Evolutionary conservation across 2,329 filamentous ascomycete genomes (phyloP), one percentile per base, ranked within the genome.

Genomic region (Colletotrichum nymphaeae): DNA sequence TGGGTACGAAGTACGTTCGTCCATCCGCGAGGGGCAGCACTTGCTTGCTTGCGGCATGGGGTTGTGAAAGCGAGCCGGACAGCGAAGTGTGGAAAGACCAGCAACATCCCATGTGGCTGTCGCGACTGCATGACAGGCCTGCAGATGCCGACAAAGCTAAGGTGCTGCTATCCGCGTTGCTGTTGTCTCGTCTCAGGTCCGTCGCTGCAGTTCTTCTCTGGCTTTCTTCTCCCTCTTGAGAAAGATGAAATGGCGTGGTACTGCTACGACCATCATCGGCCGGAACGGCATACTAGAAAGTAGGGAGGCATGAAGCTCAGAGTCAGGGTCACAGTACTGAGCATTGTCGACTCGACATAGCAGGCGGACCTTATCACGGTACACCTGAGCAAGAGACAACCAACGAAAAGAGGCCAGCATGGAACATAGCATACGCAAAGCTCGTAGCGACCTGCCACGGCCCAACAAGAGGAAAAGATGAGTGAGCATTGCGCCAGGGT

Each of bases 401-500:
- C 65, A 72, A 72, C 30, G 57, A 42, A n/a, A 52, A 24, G 35
- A 55, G 16, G 37, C 32, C 14, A 53, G 52, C 19, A 57, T 53
- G 28, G 30, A 24, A 46, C n/a, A 70, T 37, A 60, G 69, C 69
- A 53, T 63, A 63, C 63, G 60, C 30, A 12, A 74, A 56, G 26
- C 63, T 57, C 65, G 55, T 60, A 30, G 49, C 56, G 56, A 35
- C 69, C 63, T 67, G 56, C 22, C n/a, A 71, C 42, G 12, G 24
- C 63, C 24, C 30, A 64, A 28, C 35, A 69, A 59, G 55, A 64
- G 56, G 56, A 30, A 67, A 9, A 62, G 14, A 63, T 19, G 32
- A 68, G 63, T 70, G 71, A 63, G 46, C 63, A 62, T 67, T 53
- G 64, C 32, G 62, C 65, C 59, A 72, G 68, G 72, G 52, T 58